Base-by-base conservation (phyloP, 441 rosid genomes). In the Erysimum cheiri region DNA sequence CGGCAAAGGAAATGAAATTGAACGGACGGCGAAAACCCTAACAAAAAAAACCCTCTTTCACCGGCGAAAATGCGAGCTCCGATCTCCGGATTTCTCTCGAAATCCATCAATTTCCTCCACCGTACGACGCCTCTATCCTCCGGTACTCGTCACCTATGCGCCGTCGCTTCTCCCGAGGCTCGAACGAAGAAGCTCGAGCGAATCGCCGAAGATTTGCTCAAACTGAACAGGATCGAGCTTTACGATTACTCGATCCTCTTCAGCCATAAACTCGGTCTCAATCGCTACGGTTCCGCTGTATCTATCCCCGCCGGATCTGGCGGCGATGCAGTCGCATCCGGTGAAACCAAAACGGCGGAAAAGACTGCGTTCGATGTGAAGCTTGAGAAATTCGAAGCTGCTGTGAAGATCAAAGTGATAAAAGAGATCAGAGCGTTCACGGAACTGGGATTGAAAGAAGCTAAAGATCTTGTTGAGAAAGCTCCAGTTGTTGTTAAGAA, bases 381-480 rank as follows among this genome's bases (percentile, higher is more conserved):
- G 81, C 82, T 88, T 50, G 89, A 88, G 83, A 84, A 85, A 76
- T 85, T 81, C 63, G 87, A 84, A 1, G 73, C 87, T 0, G 62
- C 83, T 24, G 47, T 72, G 11, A 88, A 88, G 80, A 78, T 88
- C 6, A 88, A 86, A 69, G 81, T 88, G 10, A 86, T 86, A 8
- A 86, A 85, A 71, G 93, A 85, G 77, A 86, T 84, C 2, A 82
- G 88, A 77, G 22, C 77, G 2, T 82, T 84, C 52, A 84, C 89
- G 14, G 84, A 80, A 47, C 76, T 88, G 32, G 93, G 93, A 26
- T 71, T 86, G 55, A 84, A 86, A 72, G 88, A 88, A 70, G 87
- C 89, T 6, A 84, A 88, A 39, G 89, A 77, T 4, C 41, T 88
- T 59, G 90, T 84, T 69, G 93, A 88, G 83, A 84, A 84, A 80